Conservation (phyloP, 202 grass and related monocot species). For the Schoenoplectus tabernaemontani region DNA sequence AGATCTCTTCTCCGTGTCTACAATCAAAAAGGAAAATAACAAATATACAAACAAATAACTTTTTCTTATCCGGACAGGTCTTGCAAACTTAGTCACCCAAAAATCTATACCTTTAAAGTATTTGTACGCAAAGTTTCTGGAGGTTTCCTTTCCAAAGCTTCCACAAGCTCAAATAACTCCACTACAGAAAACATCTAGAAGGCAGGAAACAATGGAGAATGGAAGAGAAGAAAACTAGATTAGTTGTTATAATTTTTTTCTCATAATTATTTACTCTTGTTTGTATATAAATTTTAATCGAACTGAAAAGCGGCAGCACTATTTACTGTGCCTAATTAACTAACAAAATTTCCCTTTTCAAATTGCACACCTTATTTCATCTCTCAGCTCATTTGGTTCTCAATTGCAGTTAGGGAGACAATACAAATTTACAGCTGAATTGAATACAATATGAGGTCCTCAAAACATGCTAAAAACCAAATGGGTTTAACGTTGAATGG, state of each 20-base stretch:
- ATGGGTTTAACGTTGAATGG: neutral
- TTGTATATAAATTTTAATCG: neutral
- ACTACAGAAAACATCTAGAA: conserved; percentile 80
- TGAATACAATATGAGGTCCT: neutral
- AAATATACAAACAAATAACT: neutral
- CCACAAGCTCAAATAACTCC: conserved; percentile 77
- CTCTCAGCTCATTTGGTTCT: neutral
- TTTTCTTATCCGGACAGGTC: neutral
- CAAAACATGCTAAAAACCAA: neutral
- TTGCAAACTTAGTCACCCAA: neutral
- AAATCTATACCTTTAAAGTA: conserved; percentile 68
- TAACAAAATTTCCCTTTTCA: neutral
- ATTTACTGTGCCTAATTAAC: neutral
- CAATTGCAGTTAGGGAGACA: neutral
- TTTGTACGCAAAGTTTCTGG: conserved; percentile 88
- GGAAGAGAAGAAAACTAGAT: neutral
- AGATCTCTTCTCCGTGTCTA: conserved; percentile 96
- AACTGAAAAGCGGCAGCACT: neutral
- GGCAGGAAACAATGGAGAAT: neutral
- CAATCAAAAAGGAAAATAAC: conserved; percentile 3
- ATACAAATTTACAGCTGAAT: neutral
- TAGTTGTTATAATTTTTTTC: neutral
- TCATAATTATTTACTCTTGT: neutral
- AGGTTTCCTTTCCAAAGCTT: conserved; percentile 89
- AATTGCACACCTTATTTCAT: neutral